Evolutionary conservation across 495 filamentous ascomycete species (phyloP), one percentile per base, ranked within the genome.

Genomic region (Aspergillus campestris): DNA sequence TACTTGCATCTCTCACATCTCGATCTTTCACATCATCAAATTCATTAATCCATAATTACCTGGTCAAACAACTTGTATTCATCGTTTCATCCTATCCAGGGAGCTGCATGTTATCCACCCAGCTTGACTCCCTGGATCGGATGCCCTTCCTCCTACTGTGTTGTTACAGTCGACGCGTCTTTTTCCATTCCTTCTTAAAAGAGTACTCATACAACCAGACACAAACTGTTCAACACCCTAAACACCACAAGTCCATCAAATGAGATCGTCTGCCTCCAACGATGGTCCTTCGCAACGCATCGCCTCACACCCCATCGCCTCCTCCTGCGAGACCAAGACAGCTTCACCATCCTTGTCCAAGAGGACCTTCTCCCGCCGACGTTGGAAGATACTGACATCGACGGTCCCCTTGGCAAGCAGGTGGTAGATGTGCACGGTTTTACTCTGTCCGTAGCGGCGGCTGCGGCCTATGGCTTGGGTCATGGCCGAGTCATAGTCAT

Each of bases 381-480:
- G 60, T 51, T 83, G 69, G 15, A 86, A 67, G 31, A 86, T 73
- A 49, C 82, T 77, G 29, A 86, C 78, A 42, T 94, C 88, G 28
- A 87, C 74, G 0, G 87, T 89, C 42, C 71, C 58, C 36, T 68
- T 66, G 0, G 76, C 71, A 24, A 83, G 58, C 40, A 91, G 75
- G 38, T 85, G 77, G 61, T 85, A 87, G n/a, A 87, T 65, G 31
- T 83, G 61, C 7, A 94, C 86, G 1, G 50, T 49, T 55, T 75
- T 79, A n/a, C 56, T 55, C 62, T 94, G 88, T 0, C 84, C 81
- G 38, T 74, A 82, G 6, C 88, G 78, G 2, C 78, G 65, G 30
- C 71, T 71, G 32, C 88, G 76, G 0, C 87, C 87, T 34, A 81
- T 79, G 0, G 86, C 86, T 53, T 94, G 88, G 0, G 67, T 78